Conservation (phyloP, 2,329 filamentous ascomycete genomes). For the Lachnellula suecica region DNA sequence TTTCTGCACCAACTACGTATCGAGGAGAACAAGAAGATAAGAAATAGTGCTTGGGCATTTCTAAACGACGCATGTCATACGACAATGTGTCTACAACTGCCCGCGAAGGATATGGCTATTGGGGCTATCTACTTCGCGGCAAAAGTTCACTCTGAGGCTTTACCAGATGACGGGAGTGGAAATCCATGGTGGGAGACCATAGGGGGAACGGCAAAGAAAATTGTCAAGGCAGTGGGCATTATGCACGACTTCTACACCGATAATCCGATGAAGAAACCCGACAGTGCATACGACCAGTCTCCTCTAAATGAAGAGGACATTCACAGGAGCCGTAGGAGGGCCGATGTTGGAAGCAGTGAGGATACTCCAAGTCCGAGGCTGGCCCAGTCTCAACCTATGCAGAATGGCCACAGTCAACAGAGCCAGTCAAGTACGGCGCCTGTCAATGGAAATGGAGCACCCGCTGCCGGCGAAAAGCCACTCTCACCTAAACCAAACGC, state of each 20-base stretch:
- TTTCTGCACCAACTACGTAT: conserved; percentile 72
- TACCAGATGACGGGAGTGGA: conserved; percentile 71
- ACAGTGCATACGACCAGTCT: conserved; percentile 27
- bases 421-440: conserved; percentile 7
- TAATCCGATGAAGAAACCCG: conserved; percentile 53
- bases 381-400: conserved; percentile 6
- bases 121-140: conserved; percentile 85
- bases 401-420: conserved; percentile 10
- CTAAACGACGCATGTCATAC: conserved; percentile 89
- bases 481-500: neutral
- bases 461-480: conserved; percentile 1
- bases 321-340: conserved; percentile 24
- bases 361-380: conserved; percentile 14
- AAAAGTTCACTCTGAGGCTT: conserved; percentile 68
- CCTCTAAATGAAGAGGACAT: conserved; percentile 26
- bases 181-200: conserved; percentile 86
- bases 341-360: conserved; percentile 17
- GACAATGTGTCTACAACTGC: conserved; percentile 77
- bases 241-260: conserved; percentile 70
- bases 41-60: conserved; percentile 90
- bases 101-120: conserved; percentile 78
- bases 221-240: conserved; percentile 71
- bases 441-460: conserved; percentile 5
- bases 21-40: conserved; percentile 76
- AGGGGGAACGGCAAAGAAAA: conserved; percentile 67